These are phyloP conservation scores for Akanthomyces muscarius DNA, from an alignment of 2,329 filamentous ascomycete species.

Conservation along the genomic window DNA sequence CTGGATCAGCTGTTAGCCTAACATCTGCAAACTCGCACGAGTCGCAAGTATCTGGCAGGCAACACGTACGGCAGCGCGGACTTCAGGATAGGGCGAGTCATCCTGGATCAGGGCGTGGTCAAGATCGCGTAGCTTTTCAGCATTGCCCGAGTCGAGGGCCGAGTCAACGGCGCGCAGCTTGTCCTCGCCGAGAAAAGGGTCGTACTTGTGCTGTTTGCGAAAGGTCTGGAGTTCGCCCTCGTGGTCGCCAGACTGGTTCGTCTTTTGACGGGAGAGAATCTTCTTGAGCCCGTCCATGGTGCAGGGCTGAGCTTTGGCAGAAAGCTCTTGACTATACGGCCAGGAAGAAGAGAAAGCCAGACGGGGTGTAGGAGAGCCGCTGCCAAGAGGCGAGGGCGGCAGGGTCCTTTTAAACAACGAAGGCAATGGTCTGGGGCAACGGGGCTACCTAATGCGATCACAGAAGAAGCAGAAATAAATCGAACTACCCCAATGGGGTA, in stretches of 20 bases:
- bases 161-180: constrained; percentile 49
- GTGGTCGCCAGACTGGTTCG: constrained; percentile 16
- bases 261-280: constrained; percentile 17
- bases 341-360: not conserved
- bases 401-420: constrained; percentile 1
- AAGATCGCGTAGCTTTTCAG: constrained; percentile 42
- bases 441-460: not conserved
- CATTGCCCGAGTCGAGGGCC: constrained; percentile 40
- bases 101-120: constrained; percentile 47
- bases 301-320: not conserved
- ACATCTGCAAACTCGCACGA: not conserved
- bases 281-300: constrained; percentile 8
- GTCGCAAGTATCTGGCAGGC: not conserved
- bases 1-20: not conserved
- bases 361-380: not conserved
- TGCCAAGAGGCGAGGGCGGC: not conserved
- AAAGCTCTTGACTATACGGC: not conserved
- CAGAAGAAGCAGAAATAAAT: not conserved
- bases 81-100: constrained; percentile 54
- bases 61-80: constrained; percentile 25
- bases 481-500: constrained; percentile 12
- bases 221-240: constrained; percentile 38
- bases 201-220: constrained; percentile 50
- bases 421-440: not conserved
- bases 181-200: constrained; percentile 53